Conservation (phyloP, 345 rosid species). For the Sonneratia alba region DNA sequence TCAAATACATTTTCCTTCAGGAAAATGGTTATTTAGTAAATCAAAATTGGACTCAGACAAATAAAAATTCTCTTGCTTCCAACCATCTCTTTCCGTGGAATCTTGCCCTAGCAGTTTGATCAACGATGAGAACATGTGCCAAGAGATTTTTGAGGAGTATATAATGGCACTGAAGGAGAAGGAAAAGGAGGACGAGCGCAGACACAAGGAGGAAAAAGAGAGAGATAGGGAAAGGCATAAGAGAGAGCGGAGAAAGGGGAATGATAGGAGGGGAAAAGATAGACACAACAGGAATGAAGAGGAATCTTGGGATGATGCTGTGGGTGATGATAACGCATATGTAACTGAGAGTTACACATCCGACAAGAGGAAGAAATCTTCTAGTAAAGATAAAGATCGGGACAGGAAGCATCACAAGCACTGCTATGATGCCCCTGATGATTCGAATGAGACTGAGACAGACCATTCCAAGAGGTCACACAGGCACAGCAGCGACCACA, state of each 20-base stretch:
- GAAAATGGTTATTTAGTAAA: neutral
- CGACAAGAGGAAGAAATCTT: slow-evolving; percentile 40
- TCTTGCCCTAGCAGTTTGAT: slow-evolving; percentile 43
- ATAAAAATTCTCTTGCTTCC: neutral
- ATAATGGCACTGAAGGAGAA: slow-evolving; percentile 53
- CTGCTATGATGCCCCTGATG: slow-evolving; percentile 36
- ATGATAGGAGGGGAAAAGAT: slow-evolving; percentile 61
- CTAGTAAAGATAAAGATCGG: slow-evolving; percentile 34
- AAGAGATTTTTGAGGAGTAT: slow-evolving; percentile 61
- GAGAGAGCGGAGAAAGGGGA: slow-evolving; percentile 51
- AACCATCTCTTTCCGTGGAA: neutral
- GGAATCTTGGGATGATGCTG: slow-evolving; percentile 36
- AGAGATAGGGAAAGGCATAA: slow-evolving; percentile 63
- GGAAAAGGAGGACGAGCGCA: slow-evolving; percentile 46
- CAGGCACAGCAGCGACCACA: slow-evolving; percentile 43
- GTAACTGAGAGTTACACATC: slow-evolving; percentile 24
- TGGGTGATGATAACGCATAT: slow-evolving; percentile 35
- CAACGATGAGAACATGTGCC: slow-evolving; percentile 59
- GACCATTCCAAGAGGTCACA: slow-evolving; percentile 42
- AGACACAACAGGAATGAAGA: slow-evolving; percentile 51
- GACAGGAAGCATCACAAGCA: slow-evolving; percentile 52
- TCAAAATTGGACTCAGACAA: neutral
- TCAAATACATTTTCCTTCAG: neutral
- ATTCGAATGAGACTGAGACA: slow-evolving; percentile 41
- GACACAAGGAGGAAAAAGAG: slow-evolving; percentile 64